Conservation (phyloP, 192 early-diverging fungal genomes). For the Coemansia sp. region DNA sequence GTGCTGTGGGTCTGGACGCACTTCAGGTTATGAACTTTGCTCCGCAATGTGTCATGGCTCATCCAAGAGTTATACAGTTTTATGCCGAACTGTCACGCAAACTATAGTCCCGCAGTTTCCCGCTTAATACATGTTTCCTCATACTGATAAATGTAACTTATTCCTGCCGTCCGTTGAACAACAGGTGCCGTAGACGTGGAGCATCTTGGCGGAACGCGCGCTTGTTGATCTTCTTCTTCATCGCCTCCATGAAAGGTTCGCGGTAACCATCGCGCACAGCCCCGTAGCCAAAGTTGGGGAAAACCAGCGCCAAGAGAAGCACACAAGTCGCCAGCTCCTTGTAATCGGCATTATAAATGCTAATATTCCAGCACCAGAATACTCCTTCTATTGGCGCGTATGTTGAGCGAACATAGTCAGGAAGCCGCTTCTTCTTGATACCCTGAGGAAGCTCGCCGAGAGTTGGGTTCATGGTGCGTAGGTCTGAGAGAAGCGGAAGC, state of each 20-base stretch:
- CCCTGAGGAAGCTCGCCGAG: background rate
- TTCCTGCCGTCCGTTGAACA: background rate
- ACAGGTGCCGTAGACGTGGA: background rate
- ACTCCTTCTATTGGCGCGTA: background rate
- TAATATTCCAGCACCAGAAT: background rate
- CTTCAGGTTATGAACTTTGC: constrained; percentile 75
- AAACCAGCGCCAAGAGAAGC: background rate
- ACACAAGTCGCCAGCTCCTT: background rate
- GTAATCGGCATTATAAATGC: no score
- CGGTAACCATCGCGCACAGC: background rate
- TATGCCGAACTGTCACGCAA: constrained; percentile 59
- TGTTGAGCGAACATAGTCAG: background rate
- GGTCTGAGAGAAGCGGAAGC: background rate
- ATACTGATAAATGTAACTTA: background rate
- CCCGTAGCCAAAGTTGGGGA: background rate
- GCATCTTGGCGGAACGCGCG: background rate
- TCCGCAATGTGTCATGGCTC: constrained; percentile 68
- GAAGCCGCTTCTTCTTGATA: background rate
- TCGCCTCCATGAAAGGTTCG: background rate
- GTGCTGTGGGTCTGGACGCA: constrained; percentile 70
- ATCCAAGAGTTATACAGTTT: constrained; percentile 70
- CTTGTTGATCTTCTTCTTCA: background rate
- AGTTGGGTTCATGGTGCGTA: background rate
- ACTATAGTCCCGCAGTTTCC: background rate
- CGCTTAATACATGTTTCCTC: background rate